phyloP scores from a whole-genome alignment of 2,329 filamentous ascomycete species.

The Aspergillus bombycis region DNA sequence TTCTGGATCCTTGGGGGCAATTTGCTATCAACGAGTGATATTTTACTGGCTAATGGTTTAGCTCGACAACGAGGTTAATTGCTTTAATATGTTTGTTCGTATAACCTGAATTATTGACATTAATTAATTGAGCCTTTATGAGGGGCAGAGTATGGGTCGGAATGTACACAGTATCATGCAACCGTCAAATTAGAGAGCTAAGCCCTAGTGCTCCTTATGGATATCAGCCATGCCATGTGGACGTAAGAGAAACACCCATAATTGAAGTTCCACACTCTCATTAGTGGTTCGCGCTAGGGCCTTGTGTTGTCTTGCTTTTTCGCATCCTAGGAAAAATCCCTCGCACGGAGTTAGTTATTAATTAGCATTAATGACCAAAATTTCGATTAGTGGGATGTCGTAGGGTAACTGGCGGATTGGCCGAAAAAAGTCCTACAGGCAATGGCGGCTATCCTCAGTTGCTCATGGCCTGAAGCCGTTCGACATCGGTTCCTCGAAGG shows the following conservation, averaged over 20 bases:
- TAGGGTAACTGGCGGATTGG: neutral
- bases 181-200: neutral
- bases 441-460: neutral
- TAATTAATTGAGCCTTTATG: neutral
- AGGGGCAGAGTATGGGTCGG: neutral
- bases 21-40: neutral
- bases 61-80: neutral
- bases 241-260: neutral
- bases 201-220: neutral
- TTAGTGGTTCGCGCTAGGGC: slow-evolving; percentile 1
- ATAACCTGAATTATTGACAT: neutral
- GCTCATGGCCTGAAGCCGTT: neutral
- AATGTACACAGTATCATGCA: neutral
- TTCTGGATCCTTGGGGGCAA: neutral
- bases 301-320: neutral
- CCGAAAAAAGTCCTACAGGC: neutral
- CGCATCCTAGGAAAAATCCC: neutral
- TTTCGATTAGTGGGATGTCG: neutral
- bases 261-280: neutral
- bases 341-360: neutral
- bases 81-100: neutral
- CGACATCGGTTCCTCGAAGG: neutral
- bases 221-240: slow-evolving; percentile 1
- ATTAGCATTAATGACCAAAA: neutral
- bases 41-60: neutral